Evolutionary conservation across 352 stramenopile genomes (phyloP), one percentile per base, ranked within the genome.

Genomic region (Phytophthora pseudosyringae): DNA sequence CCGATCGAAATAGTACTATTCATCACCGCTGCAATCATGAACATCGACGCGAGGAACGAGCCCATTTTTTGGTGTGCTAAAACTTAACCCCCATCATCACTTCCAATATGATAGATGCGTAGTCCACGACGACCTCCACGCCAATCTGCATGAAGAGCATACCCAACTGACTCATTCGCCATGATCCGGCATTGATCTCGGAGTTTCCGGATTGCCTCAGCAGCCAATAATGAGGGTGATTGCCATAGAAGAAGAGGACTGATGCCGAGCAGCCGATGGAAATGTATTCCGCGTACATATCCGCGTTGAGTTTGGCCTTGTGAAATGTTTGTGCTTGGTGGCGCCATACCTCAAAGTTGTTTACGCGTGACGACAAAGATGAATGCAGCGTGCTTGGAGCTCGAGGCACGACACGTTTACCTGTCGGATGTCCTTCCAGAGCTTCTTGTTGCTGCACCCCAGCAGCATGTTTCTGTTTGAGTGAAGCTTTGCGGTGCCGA

Each of bases 211-310:
- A 52, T 13, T 54, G 47, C 15, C 38, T 31, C 31, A 65, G 25
- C 8, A 66, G 15, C 16, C 35, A 56, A 48, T 71, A 81, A 16
- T 69, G 38, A 3, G 49, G 61, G 18, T 78, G 71, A 31, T 75
- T 64, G 32, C 54, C 65, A 29, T 57, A 72, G 10, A 81, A 64
- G 12, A 55, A 60, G 25, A 78, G 21, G 5, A 77, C 72, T 5
- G 50, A 49, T 4, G 56, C 53, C 3, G 62, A 80, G 28, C 68
- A 69, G 0, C 57, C 59, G 40, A 80, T 75, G 5, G 75, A 67
- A 5, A 81, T 77, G 57, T 83, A 83, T 55, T 80, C 64, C 31
- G 61, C 59, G 10, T 54, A 59, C 61, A 81, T 81, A 26, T 75
- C 58, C 1, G 59, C 62, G 39, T 65, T 64, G 10, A 63, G 13